Percentiles rank a stretch among this genome's conserved stretches.
phyloP scores from a whole-genome alignment of 148 eudicot genomes.

The Heliamphora exappendiculata region DNA sequence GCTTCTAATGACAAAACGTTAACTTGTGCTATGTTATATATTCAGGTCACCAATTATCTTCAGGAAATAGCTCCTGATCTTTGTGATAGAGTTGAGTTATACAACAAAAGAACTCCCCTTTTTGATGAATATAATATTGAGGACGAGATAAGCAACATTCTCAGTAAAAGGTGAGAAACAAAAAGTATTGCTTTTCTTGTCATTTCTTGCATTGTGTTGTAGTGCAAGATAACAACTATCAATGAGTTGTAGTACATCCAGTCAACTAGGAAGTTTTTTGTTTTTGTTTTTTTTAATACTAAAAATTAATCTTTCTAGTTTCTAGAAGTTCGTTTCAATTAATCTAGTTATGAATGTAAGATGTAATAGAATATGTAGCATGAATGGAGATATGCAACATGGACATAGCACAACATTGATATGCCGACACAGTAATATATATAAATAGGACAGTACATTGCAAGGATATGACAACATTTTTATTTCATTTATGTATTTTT shows the following conservation, averaged over 20 bases:
- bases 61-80: slow-evolving; percentile 88
- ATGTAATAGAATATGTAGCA: neutral
- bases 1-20: neutral
- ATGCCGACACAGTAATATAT: neutral
- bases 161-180: slow-evolving; percentile 71
- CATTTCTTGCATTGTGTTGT: neutral
- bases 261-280: neutral
- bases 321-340: neutral
- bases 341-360: neutral
- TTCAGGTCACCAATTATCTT: slow-evolving; percentile 92
- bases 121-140: slow-evolving; percentile 82
- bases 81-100: slow-evolving; percentile 79
- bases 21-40: slow-evolving; percentile 2
- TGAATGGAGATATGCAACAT: neutral
- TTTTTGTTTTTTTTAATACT: too few relatives aligned
- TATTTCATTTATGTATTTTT: neutral
- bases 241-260: neutral
- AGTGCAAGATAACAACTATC: neutral
- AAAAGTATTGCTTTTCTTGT: neutral
- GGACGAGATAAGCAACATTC: slow-evolving; percentile 82
- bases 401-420: neutral
- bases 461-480: neutral
- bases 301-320: too few relatives aligned
- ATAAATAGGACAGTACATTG: neutral
- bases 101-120: slow-evolving; percentile 64